A percentile compares a stretch with the other conserved stretches of the same genome.
These are phyloP conservation scores for Irpex sp. DNA, from an alignment of 1,284 basidiomycete genomes.

Conservation along the genomic window DNA sequence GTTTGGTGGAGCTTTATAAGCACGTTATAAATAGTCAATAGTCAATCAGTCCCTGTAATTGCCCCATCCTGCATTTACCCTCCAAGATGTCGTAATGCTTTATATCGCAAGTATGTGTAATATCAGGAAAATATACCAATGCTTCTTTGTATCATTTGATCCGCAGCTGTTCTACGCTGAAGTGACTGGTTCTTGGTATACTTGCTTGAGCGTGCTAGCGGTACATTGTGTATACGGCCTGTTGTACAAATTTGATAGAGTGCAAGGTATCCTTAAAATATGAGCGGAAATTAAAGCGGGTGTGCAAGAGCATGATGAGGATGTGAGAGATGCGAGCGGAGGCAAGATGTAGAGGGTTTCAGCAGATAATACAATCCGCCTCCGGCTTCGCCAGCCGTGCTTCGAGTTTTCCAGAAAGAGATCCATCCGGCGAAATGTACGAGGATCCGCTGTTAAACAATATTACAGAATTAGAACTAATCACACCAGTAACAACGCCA, in stretches of 20 bases:
- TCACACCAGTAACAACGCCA: not conserved
- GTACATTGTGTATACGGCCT: not conserved
- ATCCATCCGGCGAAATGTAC: conserved; percentile 53
- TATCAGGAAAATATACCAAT: not conserved
- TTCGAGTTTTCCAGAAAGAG: conserved; percentile 50
- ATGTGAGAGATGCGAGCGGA: no score
- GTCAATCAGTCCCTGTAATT: no score
- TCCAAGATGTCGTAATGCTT: no score
- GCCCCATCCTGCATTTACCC: no score
- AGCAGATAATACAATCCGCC: conserved; percentile 58
- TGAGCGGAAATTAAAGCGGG: not conserved
- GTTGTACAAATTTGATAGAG: not conserved
- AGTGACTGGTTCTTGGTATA: not conserved
- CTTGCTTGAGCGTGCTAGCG: not conserved
- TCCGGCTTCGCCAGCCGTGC: conserved; percentile 45
- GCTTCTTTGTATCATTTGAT: not conserved
- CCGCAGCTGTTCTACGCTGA: not conserved
- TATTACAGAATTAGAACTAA: not conserved
- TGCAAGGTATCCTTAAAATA: not conserved
- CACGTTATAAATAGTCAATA: no score
- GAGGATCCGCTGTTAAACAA: conserved; percentile 42
- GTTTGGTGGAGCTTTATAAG: no score
- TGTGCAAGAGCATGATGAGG: not conserved
- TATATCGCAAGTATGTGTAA: no score
- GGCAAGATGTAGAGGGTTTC: conserved; percentile 8